Evolutionary conservation across 306 rosid species (phyloP).

Genomic region (Rosa lucieae): DNA sequence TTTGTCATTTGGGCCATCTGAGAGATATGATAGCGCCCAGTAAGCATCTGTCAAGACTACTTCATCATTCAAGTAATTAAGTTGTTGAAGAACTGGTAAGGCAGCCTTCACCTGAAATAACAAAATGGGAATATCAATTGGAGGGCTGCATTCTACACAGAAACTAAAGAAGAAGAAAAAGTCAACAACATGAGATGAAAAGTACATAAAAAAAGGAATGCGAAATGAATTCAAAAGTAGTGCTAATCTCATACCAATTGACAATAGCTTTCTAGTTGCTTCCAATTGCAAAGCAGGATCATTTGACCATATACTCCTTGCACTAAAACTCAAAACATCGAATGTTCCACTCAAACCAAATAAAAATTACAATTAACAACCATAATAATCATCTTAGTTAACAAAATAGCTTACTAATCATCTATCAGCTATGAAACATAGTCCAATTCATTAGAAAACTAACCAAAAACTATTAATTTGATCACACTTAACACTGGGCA

Average conservation of each 20-base stretch:
- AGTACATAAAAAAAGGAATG: neutral
- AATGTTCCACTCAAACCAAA: too few species aligned
- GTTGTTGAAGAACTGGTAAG: constrained; percentile 50
- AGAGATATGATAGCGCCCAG: constrained; percentile 71
- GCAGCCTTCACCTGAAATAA: constrained; percentile 59
- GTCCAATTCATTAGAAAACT: too few species aligned
- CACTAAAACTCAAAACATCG: constrained; percentile 6
- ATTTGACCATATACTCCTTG: constrained; percentile 55
- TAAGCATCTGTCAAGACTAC: constrained; percentile 62
- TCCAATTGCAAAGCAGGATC: constrained; percentile 55
- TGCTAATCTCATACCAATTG: constrained; percentile 45
- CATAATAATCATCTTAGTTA: too few species aligned
- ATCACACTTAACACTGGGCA: too few species aligned
- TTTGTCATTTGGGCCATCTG: constrained; percentile 56
- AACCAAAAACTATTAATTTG: too few species aligned
- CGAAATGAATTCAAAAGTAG: neutral
- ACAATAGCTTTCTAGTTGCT: constrained; percentile 58
- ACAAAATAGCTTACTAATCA: too few species aligned
- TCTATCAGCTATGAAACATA: too few species aligned
- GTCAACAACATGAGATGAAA: neutral
- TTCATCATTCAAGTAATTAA: constrained; percentile 51
- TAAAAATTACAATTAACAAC: too few species aligned
- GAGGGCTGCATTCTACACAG: constrained; percentile 59
- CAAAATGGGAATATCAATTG: constrained; percentile 39
- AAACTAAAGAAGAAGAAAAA: neutral